Base-by-base conservation (phyloP, 164 flowering plant species). In the Liriodendron chinense region DNA sequence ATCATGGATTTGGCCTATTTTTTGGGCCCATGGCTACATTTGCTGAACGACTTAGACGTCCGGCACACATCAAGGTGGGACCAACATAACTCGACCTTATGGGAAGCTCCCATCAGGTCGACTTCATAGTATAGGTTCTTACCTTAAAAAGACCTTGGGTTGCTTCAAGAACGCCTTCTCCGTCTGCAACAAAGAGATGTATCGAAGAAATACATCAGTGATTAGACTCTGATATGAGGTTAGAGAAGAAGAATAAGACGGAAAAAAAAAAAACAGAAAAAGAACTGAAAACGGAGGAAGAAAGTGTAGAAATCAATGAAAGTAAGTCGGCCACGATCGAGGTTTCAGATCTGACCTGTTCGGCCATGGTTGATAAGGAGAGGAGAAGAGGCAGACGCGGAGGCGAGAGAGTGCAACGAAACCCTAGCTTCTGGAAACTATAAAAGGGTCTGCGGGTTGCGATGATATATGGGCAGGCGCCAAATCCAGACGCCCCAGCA, bases 131-230 rank as follows among this genome's bases (percentile, higher is more conserved):
- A 34, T 34, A 34, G 43, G 9, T 23, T 28, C 61, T 72, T 57
- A 72, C 79, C 79, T 26, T 18, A 72, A 72, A 47, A 77, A 77
- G 7, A 77, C 75, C 59, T 77, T 77, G 18, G 79, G 79, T 43
- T 77, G 79, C 79, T 77, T 77, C 67, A 77, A 47, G 24, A 77
- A 77, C 34, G 79, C 79, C 72, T 77, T 77, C 75, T 77, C 79
- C 23, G 79, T 77, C 79, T 77, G 71, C 66, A 65, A 3, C 10
- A 26, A 14, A 74, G 7, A 23, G 59, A 53, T 53, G 57, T 5
- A 71, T 6, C 1, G 7, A 50, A 23, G n/a, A 71, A 24, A 28
- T 1, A 7, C 25, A 63, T 59, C 25, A 62, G 48, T 22, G 59
- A 28, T 25, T 1, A n/a, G 50, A 63, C 12, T 13, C n/a, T 34